A percentile compares a stretch with the other conserved stretches of the same genome.
Evolutionary conservation across 1,284 basidiomycete species (phyloP).

Genomic region (Athelia sp.): DNA sequence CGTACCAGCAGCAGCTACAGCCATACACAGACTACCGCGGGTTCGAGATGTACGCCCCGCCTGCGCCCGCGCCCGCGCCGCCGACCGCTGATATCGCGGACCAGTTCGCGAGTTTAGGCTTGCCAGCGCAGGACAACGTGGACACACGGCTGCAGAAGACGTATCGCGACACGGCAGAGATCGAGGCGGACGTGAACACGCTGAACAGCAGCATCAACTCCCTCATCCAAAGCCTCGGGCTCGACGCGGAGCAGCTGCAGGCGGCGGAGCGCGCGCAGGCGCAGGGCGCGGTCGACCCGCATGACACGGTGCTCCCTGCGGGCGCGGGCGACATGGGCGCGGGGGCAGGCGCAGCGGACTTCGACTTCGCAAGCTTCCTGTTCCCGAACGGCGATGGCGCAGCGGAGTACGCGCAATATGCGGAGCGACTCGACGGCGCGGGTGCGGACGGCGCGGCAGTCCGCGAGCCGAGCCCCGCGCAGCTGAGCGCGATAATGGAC

Average conservation of each 20-base stretch:
- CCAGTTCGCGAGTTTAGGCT: too few relatives aligned
- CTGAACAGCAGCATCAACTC: conserved; percentile 70
- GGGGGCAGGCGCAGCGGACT: background rate
- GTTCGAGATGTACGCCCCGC: conserved; percentile 5
- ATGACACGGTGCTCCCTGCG: conserved; percentile 1
- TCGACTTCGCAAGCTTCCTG: conserved; percentile 35
- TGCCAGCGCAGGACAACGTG: too few relatives aligned
- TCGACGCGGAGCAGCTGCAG: conserved; percentile 44
- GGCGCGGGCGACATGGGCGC: background rate
- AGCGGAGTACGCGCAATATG: conserved; percentile 5
- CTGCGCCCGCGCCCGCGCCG: conserved; percentile 16
- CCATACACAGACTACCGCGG: background rate
- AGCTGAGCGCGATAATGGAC: conserved; percentile 27
- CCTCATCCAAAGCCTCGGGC: conserved; percentile 66
- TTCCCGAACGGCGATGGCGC: conserved; percentile 15
- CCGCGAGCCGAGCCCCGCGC: conserved; percentile 15
- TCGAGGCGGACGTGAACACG: conserved; percentile 69
- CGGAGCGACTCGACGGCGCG: conserved; percentile 5
- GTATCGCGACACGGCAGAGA: conserved; percentile 60
- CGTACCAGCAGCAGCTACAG: background rate
- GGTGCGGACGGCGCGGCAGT: conserved; percentile 12
- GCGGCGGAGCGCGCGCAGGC: conserved; percentile 10
- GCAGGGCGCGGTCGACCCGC: background rate
- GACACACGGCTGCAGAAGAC: conserved; percentile 42
- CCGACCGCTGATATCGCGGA: conserved; percentile 10